Percentiles rank a stretch among this genome's conserved stretches.
Evolutionary conservation across 2,329 filamentous ascomycete species (phyloP).

Genomic region (Diaporthe capsici): DNA sequence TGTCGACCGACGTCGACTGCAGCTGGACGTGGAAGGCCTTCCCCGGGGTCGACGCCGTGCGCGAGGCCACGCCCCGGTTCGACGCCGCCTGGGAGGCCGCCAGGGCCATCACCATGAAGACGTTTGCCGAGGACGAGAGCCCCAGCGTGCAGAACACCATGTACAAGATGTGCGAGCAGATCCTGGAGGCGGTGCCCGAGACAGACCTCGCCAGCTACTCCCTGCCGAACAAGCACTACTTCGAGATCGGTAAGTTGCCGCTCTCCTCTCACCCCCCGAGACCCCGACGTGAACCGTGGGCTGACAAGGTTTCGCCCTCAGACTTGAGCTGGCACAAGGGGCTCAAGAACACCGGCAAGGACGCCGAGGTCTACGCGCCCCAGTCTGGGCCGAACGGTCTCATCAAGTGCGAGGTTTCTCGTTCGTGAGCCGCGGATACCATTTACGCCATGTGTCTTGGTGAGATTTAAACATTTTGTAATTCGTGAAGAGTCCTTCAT

Average conservation of each 20-base stretch:
- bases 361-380: constrained; percentile 95
- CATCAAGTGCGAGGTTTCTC: constrained; percentile 91
- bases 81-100: constrained; percentile 84
- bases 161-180: constrained; percentile 97
- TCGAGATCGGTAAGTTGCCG: constrained; percentile 83
- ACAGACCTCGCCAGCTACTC: constrained; percentile 83
- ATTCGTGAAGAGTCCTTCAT: constrained; percentile 5
- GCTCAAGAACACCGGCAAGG: constrained; percentile 92
- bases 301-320: constrained; percentile 52
- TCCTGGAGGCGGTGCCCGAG: constrained; percentile 81
- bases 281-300: background rate
- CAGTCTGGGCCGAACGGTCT: constrained; percentile 95
- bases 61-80: constrained; percentile 75
- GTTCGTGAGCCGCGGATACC: constrained; percentile 51
- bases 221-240: constrained; percentile 98
- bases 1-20: constrained; percentile 92
- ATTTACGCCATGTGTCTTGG: background rate
- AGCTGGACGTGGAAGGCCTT: constrained; percentile 89
- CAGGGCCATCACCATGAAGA: constrained; percentile 88
- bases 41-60: constrained; percentile 75
- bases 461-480: constrained; percentile 8
- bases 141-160: constrained; percentile 97
- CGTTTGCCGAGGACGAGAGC: constrained; percentile 90
- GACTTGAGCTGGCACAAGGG: constrained; percentile 98
- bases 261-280: background rate